Conservation (phyloP, 768 basidiomycete species). For the Tricholoma bakamatsutake region DNA sequence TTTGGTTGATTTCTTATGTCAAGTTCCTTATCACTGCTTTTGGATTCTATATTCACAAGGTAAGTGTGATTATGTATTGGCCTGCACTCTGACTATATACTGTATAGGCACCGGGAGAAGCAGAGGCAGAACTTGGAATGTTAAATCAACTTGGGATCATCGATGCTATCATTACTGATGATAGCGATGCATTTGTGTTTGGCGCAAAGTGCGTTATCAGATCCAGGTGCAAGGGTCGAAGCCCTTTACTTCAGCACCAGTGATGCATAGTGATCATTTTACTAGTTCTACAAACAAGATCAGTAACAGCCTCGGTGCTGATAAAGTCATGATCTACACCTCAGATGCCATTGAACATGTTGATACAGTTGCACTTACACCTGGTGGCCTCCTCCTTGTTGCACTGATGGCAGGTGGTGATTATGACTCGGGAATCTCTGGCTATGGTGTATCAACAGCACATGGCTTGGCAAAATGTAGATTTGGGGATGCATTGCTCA, state of each 20-base stretch:
- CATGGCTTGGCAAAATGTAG: conserved; percentile 54
- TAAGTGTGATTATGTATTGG: conserved; percentile 3
- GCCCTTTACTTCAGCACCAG: neutral
- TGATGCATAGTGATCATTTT: neutral
- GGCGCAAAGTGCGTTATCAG: conserved; percentile 35
- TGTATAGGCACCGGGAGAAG: conserved; percentile 43
- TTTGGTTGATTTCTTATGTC: conserved; percentile 18
- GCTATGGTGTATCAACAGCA: conserved; percentile 50
- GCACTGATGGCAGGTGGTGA: conserved; percentile 65
- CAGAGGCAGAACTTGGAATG: conserved; percentile 45
- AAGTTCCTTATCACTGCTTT: conserved; percentile 34
- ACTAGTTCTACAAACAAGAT: neutral
- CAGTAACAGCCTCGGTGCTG: neutral
- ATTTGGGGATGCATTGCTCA: conserved; percentile 44
- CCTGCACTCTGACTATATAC: neutral
- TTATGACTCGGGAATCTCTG: conserved; percentile 46
- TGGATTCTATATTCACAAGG: conserved; percentile 30
- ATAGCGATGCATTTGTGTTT: conserved; percentile 42
- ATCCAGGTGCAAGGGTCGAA: conserved; percentile 26
- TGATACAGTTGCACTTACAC: conserved; percentile 4
- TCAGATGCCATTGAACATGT: conserved; percentile 1
- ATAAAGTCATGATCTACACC: conserved; percentile 2
- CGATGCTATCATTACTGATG: conserved; percentile 43
- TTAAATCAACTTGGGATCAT: conserved; percentile 35
- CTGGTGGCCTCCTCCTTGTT: conserved; percentile 51